Percentiles rank a stretch among this genome's conserved stretches.
Evolutionary conservation across 805 yeast genomes (phyloP).

Genomic region (Barnettozyma sp.): DNA sequence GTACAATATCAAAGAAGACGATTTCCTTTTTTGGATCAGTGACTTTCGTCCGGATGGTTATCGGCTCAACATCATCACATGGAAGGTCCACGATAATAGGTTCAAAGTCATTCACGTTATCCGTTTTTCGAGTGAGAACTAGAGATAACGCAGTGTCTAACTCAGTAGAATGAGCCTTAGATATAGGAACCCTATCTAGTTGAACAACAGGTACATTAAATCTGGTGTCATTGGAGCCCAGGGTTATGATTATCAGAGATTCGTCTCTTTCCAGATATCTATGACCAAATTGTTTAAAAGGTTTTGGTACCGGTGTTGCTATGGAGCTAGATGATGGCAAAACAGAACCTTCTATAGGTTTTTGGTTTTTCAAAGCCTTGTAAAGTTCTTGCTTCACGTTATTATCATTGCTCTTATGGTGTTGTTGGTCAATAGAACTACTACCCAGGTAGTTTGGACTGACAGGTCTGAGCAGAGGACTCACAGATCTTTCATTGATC

Average conservation of each 20-base stretch:
- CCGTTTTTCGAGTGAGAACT: conserved; percentile 38
- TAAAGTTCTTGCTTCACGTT: conserved; percentile 18
- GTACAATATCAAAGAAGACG: conserved; percentile 79
- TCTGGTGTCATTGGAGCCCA: conserved; percentile 81
- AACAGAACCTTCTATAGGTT: neutral
- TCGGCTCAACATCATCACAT: conserved; percentile 68
- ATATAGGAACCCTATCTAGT: conserved; percentile 65
- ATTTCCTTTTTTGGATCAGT: conserved; percentile 45
- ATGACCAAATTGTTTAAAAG: conserved; percentile 83
- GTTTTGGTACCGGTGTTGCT: conserved; percentile 27
- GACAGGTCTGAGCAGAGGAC: conserved; percentile 2
- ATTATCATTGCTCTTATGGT: conserved; percentile 13
- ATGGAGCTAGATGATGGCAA: neutral
- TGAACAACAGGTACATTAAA: conserved; percentile 52
- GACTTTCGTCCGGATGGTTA: conserved; percentile 56
- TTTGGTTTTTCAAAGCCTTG: conserved; percentile 11
- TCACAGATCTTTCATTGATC: conserved; percentile 10
- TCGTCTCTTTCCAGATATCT: conserved; percentile 54
- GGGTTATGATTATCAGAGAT: conserved; percentile 67
- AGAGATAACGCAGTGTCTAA: conserved; percentile 83
- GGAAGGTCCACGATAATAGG: conserved; percentile 73
- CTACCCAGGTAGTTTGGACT: conserved; percentile 3
- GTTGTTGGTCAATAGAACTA: conserved; percentile 17
- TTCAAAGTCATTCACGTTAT: conserved; percentile 38
- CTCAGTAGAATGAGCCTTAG: conserved; percentile 74